Evolutionary conservation across 495 filamentous ascomycete species (phyloP), one percentile per base, ranked within the genome.

Genomic region (Aspergillus campestris): DNA sequence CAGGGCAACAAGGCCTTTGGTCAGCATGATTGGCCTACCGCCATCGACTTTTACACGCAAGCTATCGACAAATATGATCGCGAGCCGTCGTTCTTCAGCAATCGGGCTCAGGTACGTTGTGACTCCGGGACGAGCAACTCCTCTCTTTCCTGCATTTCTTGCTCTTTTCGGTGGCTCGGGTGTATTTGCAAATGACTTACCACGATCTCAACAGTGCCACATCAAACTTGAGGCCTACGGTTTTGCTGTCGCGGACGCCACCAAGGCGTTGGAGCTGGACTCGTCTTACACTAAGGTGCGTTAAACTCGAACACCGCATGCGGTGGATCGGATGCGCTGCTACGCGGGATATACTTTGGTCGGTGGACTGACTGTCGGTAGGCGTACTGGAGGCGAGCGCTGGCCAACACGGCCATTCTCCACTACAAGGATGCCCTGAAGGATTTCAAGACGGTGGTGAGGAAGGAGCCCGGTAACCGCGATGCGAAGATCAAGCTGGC

Each of bases 161-260:
- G 1, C 18, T 2, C 18, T 24, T 24, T 24, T 4, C 18, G 18
- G 18, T 24, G 18, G 18, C 18, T 24, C 4, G 4, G 4, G 18
- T 24, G 4, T 24, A 24, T 24, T 24, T 24, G 18, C 18, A 24
- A 24, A 24, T 24, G 18, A 24, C 18, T 24, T 4, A 24, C 18
- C 18, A 24, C 18, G 18, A 24, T 24, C 18, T 24, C 4, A 4
- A 24, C 61, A 95, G 87, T 85, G 87, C 44, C 78, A 99, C 61
- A 89, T 96, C 63, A 97, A 96, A 73, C 81, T 90, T 42, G 92
- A 99, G 68, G 76, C 90, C 24, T 95, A 89, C 64, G 92, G 92
- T 10, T 89, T 87, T 64, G 89, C 92, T 8, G 84, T 96, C 50
- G 73, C 83, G 18, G 92, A 99, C 69, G 94, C 92, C 24, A 84